Base-by-base conservation (phyloP, 2,329 filamentous ascomycete species). In the Hymenoscyphus repandus region DNA sequence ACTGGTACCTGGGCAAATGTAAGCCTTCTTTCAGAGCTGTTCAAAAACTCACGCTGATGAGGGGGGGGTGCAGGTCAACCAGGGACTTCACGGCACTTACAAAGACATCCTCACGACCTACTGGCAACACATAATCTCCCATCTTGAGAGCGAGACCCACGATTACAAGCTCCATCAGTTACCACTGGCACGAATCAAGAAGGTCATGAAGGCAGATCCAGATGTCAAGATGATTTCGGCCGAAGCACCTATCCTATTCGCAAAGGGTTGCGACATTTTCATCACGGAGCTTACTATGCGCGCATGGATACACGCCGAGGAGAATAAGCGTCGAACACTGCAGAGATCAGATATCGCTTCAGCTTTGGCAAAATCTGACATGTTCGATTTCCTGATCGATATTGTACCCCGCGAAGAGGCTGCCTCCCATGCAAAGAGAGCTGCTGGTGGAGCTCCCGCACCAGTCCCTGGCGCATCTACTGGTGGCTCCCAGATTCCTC, bases 141-240 rank as follows among this genome's bases (percentile, higher is more conserved):
- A 95, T 68, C 82, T 99, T 52, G 93, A 99, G 72, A 89, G 81
- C 53, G 93, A 97, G 64, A 90, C 87, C 44, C 93, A 99, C 70
- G 93, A 99, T 71, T 99, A 97, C 78, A 99, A 99, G 72, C 81
- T 97, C 50, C 93, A 99, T 69, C 93, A 97, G 69, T 78, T 99
- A 36, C 93, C 93, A 1, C 78, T 99, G 37, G 93, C 93, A n/a
- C 86, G 93, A 49, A 99, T 99, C 74, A 99, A 99, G 77, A 99
- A 99, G 71, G 93, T 99, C 59, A 99, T 99, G 93, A 99, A 99
- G 73, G 93, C 93, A 1, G 93, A 99, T 62, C 93, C 93, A 0
- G 93, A 99, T 64, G 93, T 99, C 43, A 99, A 99, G 76, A 99
- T 99, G 93, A 99, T 99, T 57, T 97, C 91, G 3, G 93, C 93